Evolutionary conservation across 2,329 filamentous ascomycete genomes (phyloP).

Genomic region (Neofusicoccum laricinum): DNA sequence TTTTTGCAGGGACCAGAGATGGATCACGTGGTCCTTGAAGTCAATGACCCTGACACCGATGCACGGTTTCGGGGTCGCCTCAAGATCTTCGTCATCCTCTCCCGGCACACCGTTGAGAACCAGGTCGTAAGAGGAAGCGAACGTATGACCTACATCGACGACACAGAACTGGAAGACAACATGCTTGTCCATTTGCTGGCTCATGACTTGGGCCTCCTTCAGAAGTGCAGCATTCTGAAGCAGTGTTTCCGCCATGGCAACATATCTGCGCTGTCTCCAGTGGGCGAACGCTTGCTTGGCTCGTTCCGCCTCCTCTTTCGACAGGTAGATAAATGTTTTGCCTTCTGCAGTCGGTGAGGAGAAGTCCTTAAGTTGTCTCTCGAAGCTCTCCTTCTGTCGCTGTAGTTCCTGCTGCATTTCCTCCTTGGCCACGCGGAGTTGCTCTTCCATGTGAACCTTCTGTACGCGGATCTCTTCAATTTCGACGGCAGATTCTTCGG

Average conservation of each 20-base stretch:
- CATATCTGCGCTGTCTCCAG: constrained; percentile 83
- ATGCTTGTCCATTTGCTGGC: constrained; percentile 88
- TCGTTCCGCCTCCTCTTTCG: constrained; percentile 67
- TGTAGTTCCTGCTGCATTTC: constrained; percentile 86
- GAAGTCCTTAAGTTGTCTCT: constrained; percentile 67
- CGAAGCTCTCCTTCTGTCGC: constrained; percentile 78
- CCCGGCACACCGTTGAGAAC: constrained; percentile 85
- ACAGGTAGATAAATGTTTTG: constrained; percentile 35
- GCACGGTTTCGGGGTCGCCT: constrained; percentile 81
- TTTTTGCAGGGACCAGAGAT: constrained; percentile 93
- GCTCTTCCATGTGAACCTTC: constrained; percentile 81
- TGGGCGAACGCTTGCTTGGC: constrained; percentile 66
- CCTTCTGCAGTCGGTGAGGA: constrained; percentile 47
- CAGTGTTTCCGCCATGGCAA: constrained; percentile 89
- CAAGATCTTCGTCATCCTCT: constrained; percentile 80
- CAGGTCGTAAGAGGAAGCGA: constrained; percentile 94
- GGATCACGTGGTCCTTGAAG: constrained; percentile 80
- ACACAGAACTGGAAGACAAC: constrained; percentile 95
- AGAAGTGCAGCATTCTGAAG: constrained; percentile 82
- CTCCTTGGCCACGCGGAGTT: constrained; percentile 71
- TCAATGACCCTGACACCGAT: constrained; percentile 88
- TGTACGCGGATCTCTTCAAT: constrained; percentile 81
- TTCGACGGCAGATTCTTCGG: constrained; percentile 72
- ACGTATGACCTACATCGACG: constrained; percentile 80
- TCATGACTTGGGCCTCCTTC: constrained; percentile 98